phyloP scores from a whole-genome alignment of 768 basidiomycete genomes.

The Kwoniella sp. region DNA sequence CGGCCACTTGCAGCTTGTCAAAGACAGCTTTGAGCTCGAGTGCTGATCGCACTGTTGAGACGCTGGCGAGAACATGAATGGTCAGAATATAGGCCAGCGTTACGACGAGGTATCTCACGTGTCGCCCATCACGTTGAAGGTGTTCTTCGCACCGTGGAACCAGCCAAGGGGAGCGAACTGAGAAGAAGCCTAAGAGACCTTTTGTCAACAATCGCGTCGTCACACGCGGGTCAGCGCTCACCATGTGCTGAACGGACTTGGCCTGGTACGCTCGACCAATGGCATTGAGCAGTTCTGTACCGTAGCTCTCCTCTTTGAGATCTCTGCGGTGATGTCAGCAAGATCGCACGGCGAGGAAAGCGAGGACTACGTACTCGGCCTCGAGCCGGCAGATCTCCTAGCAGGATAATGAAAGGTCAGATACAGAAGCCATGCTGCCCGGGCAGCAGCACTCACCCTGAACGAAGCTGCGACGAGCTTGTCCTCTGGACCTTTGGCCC shows the following conservation, averaged over 20 bases:
- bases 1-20: constrained; percentile 48
- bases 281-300: constrained; percentile 48
- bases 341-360: background rate
- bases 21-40: constrained; percentile 51
- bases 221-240: background rate
- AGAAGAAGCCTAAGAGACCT: constrained; percentile 32
- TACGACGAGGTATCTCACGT: constrained; percentile 32
- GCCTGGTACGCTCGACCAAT: constrained; percentile 48
- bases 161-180: constrained; percentile 50
- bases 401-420: background rate
- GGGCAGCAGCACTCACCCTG: constrained; percentile 36
- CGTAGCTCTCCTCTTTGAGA: constrained; percentile 50
- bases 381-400: constrained; percentile 48
- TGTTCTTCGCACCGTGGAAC: constrained; percentile 50
- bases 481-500: constrained; percentile 42
- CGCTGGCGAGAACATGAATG: constrained; percentile 14
- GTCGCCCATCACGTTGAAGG: constrained; percentile 44
- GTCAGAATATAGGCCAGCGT: background rate
- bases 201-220: background rate
- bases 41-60: constrained; percentile 48
- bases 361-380: constrained; percentile 29
- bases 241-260: constrained; percentile 40
- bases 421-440: background rate
- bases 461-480: constrained; percentile 43
- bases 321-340: constrained; percentile 18